A percentile compares a stretch with the other conserved stretches of the same genome.
These are phyloP conservation scores for Wallacemonas collosoma DNA, from an alignment of 208 protist species.

Conservation along the genomic window DNA sequence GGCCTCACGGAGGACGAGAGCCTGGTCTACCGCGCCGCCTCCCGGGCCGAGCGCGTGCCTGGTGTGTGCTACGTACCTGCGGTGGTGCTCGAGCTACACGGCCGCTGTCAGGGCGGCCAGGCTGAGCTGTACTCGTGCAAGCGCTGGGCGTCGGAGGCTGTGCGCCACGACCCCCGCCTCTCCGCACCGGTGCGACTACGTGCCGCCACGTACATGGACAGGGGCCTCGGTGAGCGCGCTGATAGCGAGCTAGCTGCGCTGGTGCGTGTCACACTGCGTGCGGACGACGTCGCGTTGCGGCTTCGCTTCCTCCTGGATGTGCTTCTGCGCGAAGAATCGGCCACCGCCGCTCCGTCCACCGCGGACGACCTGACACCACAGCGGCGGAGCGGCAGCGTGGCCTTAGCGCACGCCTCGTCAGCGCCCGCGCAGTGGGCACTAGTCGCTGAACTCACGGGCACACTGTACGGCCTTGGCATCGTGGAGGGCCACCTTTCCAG, in stretches of 20 bases:
- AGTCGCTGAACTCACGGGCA: slow-evolving; percentile 8
- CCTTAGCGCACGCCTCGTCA: background rate
- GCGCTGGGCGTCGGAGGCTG: slow-evolving; percentile 13
- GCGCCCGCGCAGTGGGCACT: background rate
- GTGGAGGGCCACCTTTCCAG: background rate
- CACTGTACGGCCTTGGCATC: background rate
- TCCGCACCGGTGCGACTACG: slow-evolving; percentile 27
- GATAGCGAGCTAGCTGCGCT: slow-evolving; percentile 37
- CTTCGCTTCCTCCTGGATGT: slow-evolving; percentile 39
- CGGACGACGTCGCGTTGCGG: slow-evolving; percentile 38
- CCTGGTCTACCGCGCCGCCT: background rate
- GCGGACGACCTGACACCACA: too few relatives aligned
- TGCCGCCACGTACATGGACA: slow-evolving; percentile 52
- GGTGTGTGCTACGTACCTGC: slow-evolving; percentile 4
- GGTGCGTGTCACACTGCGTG: slow-evolving; percentile 30
- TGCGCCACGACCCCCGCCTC: slow-evolving; percentile 10
- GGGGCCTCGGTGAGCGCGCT: slow-evolving; percentile 34
- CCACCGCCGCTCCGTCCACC: too few relatives aligned
- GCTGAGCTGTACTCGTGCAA: slow-evolving; percentile 14
- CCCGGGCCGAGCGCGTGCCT: background rate
- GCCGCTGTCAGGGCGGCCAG: slow-evolving; percentile 12
- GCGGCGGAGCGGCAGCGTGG: too few relatives aligned
- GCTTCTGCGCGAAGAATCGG: background rate
- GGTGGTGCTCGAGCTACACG: slow-evolving; percentile 1
- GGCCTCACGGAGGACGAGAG: background rate